Evolutionary conservation across 345 rosid genomes (phyloP), one percentile per base, ranked within the genome.

Genomic region (Hirschfeldia incana): DNA sequence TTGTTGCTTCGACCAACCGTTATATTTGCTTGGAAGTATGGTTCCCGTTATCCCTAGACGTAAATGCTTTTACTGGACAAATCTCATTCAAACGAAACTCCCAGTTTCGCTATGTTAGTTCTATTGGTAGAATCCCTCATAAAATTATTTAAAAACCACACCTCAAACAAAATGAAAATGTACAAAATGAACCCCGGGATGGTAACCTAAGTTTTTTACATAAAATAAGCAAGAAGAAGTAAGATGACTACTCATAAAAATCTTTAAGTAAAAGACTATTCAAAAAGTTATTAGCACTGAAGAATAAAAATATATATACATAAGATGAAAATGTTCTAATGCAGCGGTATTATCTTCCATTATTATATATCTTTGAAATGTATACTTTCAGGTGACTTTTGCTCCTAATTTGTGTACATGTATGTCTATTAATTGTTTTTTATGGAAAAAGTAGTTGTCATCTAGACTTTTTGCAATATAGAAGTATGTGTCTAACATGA

Each of bases 1-100:
- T 73, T 42, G 13, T 64, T 67, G 46, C 10, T 67, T 78, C 33
- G 21, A 59, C 57, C 28, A 34, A 67, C 69, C 57, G 69, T 67
- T 73, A 73, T 44, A 73, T 67, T 73, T 59, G 44, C 78, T 79
- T 67, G 26, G 26, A 79, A 79, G 74, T 79, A 61, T 79, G 69
- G 39, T 49, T 60, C 70, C 59, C 65, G 58, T 60, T 60, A 28
- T 60, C 63, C 28, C 11, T 42, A 42, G 36, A 33, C 73, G 13
- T 30, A 27, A 64, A 10, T 70, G 16, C 11, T 11, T 70, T 55
- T 16, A 12, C 26, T 76, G 49, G 27, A 39, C 4, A 60, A 44
- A 30, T 27, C 13, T 17, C 53, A 60, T 76, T 30, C 73, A 5
- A 51, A 13, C 55, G 6, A 4, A 4, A 46, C 51, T 46, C 58